Evolutionary conservation across 306 rosid species (phyloP), one percentile per base, ranked within the genome.

Genomic region (Cucumis hystrix): DNA sequence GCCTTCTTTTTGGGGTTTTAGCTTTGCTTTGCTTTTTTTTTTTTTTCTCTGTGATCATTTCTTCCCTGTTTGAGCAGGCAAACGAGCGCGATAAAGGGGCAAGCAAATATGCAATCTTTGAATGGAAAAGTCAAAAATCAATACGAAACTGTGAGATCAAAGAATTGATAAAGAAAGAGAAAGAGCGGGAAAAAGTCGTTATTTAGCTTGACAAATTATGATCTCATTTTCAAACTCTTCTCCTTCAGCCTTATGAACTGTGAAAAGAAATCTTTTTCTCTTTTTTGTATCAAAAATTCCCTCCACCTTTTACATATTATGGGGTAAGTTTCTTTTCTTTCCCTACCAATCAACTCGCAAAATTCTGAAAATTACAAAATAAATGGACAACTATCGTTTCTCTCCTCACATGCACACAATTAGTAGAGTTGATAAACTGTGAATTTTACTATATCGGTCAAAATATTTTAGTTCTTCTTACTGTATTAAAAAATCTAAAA

Each of bases 111-210:
- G 12, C 37, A 69, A 69, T 45, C 75, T 45, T 45, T 69, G 57
- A 45, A 69, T 37, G 39, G 57, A 69, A 51, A 72, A 72, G 76
- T 72, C 61, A 72, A 72, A 72, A 72, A 16, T 28, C 43, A 7
- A 51, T 72, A 28, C 13, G 7, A 21, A 68, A 43, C 55, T 68
- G 56, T 41, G 37, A 33, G 7, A 49, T 45, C 76, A 71, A 72
- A 51, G 10, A 72, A 72, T 25, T 2, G n/a, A 52, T 47, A 52
- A 52, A 30, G 8, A 17, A 16, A 8, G 1, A 21, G 0, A 51
- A 51, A 72, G 62, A 73, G 77, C 77, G 77, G 77, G 77, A 73
- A 73, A 52, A 52, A 10, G 41, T 73, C 45, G 77, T 73, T 73
- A 33, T 73, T 54, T 33, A 6, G 77, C 17, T 51, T 72, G 43